A percentile compares a stretch with the other conserved stretches of the same genome.
Conservation (phyloP, 2,329 filamentous ascomycete species). For the Pseudogymnoascus pannorum region DNA sequence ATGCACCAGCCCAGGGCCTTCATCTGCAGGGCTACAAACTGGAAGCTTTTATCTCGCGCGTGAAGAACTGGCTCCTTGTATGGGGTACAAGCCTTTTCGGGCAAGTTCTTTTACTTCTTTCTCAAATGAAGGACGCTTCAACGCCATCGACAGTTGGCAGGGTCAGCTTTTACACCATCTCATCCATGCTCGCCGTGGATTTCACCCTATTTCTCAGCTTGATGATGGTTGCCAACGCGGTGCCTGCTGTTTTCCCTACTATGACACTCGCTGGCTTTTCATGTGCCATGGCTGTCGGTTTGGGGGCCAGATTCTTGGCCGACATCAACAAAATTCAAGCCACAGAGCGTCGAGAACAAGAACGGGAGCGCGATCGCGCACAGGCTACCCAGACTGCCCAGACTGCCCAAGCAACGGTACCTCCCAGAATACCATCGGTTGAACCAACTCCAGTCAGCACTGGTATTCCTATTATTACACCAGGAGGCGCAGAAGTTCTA, state of each 20-base stretch:
- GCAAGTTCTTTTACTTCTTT: constrained; percentile 56
- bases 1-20: constrained; percentile 41
- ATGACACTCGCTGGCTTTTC: constrained; percentile 47
- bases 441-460: constrained; percentile 10
- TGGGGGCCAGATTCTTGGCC: constrained; percentile 50
- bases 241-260: constrained; percentile 49
- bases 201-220: constrained; percentile 46
- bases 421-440: constrained; percentile 13
- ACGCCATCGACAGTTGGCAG: constrained; percentile 61
- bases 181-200: constrained; percentile 56
- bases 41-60: constrained; percentile 48
- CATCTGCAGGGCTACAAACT: constrained; percentile 55
- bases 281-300: constrained; percentile 48
- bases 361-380: constrained; percentile 14
- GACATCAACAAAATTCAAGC: constrained; percentile 57
- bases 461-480: constrained; percentile 23
- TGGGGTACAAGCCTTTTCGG: constrained; percentile 49
- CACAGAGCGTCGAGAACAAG: constrained; percentile 40
- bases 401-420: constrained; percentile 21
- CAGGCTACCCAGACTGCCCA: constrained; percentile 22
- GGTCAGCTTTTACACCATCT: constrained; percentile 56
- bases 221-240: constrained; percentile 48
- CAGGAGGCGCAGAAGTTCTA: constrained; percentile 19
- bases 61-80: constrained; percentile 52
- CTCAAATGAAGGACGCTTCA: constrained; percentile 58